A percentile compares a stretch with the other conserved stretches of the same genome.
phyloP scores from a whole-genome alignment of 2,329 filamentous ascomycete species.

The Paradendryphiella salina region DNA sequence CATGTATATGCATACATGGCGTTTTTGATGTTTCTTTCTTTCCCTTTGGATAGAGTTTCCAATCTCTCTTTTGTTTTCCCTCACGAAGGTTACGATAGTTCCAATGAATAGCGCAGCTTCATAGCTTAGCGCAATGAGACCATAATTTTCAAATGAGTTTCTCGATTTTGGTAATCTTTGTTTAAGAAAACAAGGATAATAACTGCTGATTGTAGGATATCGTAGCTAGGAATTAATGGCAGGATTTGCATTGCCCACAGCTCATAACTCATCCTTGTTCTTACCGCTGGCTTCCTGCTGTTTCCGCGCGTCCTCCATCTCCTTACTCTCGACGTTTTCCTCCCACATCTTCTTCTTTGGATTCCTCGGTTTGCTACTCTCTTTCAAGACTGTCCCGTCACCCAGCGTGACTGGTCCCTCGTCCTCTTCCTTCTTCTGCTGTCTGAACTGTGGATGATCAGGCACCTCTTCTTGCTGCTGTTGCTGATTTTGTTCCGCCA shows the following conservation, averaged over 20 bases:
- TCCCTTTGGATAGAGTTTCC: too few relatives aligned
- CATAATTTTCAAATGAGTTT: too few relatives aligned
- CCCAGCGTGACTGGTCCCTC: slow-evolving; percentile 46
- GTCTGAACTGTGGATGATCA: slow-evolving; percentile 31
- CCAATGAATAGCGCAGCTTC: too few relatives aligned
- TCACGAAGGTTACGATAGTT: too few relatives aligned
- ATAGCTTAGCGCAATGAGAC: too few relatives aligned
- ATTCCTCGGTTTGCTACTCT: slow-evolving; percentile 52
- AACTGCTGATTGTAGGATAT: background rate
- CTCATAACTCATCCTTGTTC: slow-evolving; percentile 34
- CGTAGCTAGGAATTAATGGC: background rate
- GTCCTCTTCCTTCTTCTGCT: slow-evolving; percentile 29
- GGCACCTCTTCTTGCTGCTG: slow-evolving; percentile 24
- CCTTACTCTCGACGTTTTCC: slow-evolving; percentile 47
- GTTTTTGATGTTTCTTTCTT: background rate
- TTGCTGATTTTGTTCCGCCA: slow-evolving; percentile 29
- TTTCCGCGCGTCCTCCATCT: slow-evolving; percentile 31
- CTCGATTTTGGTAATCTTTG: too few relatives aligned
- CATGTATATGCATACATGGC: background rate
- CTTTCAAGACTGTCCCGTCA: slow-evolving; percentile 52
- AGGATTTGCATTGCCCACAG: background rate
- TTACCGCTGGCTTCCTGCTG: slow-evolving; percentile 14
- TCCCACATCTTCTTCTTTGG: slow-evolving; percentile 67
- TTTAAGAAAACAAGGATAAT: background rate
- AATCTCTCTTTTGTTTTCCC: too few relatives aligned